Evolutionary conservation across 805 yeast species (phyloP), one percentile per base, ranked within the genome.

Genomic region (Kodamaea sagamina): DNA sequence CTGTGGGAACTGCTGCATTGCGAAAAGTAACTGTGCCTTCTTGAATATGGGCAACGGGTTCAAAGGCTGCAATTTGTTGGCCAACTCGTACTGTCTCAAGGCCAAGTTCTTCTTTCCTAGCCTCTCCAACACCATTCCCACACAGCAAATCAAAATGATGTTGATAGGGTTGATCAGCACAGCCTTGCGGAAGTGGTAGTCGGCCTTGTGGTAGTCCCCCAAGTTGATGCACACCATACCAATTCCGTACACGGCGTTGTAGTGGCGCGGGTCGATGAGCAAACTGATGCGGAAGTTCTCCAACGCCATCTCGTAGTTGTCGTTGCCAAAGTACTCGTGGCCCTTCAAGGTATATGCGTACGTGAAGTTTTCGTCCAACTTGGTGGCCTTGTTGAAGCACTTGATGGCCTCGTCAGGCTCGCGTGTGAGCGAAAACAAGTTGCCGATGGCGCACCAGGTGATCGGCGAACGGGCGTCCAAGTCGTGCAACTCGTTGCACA

Each of bases 291-390:
- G 66, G 73, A 89, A 93, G 47, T 88, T 80, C 44, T 84, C 87
- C 48, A 86, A 75, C 0, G 99, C 97, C 58, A 82, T 78, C 58
- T 89, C 97, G 65, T 84, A 87, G 27, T 95, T 89, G 65, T 95
- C 99, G 55, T 80, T 88, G 1, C 92, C 77, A 25, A 88, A 79
- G 57, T 79, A 81, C 63, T 93, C 99, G 61, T 93, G 98, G 0
- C 97, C 99, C 67, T 86, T 89, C 45, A 93, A 71, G 0, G 98
- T 90, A 58, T 87, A 86, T 0, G 96, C 96, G 59, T 92, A 92
- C 0, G 93, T 84, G 60, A 86, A 86, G 11, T 70, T 71, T 5
- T 81, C 79, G 57, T 85, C 84, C 11, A 86, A 58, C 42, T 79
- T 79, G 2, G 80, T 76, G 1, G 97, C 90, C 44, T 88, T 80